Base-by-base conservation (phyloP, 768 basidiomycete species). In the Hypholoma fasciculare region DNA sequence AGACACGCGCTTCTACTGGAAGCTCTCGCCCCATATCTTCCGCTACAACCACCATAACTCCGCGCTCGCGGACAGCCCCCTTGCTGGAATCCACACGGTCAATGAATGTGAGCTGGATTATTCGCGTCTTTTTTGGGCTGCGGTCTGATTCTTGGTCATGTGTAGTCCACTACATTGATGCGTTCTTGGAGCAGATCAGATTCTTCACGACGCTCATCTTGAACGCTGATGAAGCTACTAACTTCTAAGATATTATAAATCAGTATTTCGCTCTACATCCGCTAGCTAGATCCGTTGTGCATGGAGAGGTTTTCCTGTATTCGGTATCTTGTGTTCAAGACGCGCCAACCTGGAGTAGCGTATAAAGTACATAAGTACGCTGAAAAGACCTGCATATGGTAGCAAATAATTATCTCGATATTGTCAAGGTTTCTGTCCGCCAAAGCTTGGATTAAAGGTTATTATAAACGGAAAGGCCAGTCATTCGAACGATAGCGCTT, bases 161-260 rank as follows among this genome's bases (percentile, higher is more conserved):
- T 26, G 7, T 43, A 89, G 88, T 74, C 20, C 71, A 86, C 17
- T 62, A 72, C 9, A 77, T 76, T 1, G 79, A 82, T 57, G 70
- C 73, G 4, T 83, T 88, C 58, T 67, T 89, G 46, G 87, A 89
- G 67, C 79, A 84, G 54, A 83, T 90, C 46, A 74, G 82, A 23
- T 92, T 90, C 72, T 89, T 83, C 67, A 74, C 80, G 1, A 79
- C 78, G 2, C 73, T 90, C 37, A 83, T 91, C 17, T 73, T 92
- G 42, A 92, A 90, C 61, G 78, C 76, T 1, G 89, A 91, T 56
- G 88, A 90, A 66, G 73, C 80, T 4, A 71, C 57, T 13, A 57
- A 62, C 7, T 51, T 71, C 16, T 71, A 59, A 62, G 54, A 16
- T 46, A 16, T 46, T 16, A 44, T 7, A 49, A 17, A 16, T 7